Conservation (phyloP, 1,284 basidiomycete species). For the Xerocomus alliaceus region DNA sequence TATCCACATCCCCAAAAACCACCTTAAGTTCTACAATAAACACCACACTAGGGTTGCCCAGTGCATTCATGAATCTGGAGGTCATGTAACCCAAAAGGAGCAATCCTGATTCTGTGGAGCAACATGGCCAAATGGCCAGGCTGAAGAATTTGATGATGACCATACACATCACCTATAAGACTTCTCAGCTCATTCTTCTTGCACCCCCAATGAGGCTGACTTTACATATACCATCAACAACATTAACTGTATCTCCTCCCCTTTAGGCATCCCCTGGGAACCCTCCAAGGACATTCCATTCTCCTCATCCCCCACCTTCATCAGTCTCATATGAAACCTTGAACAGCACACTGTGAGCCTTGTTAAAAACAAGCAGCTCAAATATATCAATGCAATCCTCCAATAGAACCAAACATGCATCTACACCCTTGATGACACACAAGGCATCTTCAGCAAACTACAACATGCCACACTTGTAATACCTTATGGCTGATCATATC, state of each 20-base stretch:
- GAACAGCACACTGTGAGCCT: background rate
- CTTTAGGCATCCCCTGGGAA: constrained; percentile 41
- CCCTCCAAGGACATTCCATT: constrained; percentile 17
- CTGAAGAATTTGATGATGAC: constrained; percentile 3
- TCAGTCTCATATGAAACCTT: constrained; percentile 32
- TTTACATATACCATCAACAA: background rate
- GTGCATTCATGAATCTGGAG: no score
- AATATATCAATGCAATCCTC: background rate
- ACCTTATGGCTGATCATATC: background rate
- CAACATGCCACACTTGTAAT: background rate
- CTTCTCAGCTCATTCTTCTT: background rate
- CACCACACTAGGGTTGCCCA: no score
- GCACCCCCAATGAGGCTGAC: no score
- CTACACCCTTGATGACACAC: background rate
- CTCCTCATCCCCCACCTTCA: background rate
- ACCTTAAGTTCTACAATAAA: no score
- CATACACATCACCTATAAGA: background rate
- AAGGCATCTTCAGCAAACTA: background rate
- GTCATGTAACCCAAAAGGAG: background rate
- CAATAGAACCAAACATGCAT: background rate
- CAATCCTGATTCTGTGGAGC: no score
- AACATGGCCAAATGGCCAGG: background rate
- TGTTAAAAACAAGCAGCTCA: background rate
- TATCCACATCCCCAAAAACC: constrained; percentile 26
- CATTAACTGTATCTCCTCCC: constrained; percentile 25